These are phyloP conservation scores for Chytriomyces sp. DNA, from an alignment of 192 early-diverging fungal species.

Conservation along the genomic window DNA sequence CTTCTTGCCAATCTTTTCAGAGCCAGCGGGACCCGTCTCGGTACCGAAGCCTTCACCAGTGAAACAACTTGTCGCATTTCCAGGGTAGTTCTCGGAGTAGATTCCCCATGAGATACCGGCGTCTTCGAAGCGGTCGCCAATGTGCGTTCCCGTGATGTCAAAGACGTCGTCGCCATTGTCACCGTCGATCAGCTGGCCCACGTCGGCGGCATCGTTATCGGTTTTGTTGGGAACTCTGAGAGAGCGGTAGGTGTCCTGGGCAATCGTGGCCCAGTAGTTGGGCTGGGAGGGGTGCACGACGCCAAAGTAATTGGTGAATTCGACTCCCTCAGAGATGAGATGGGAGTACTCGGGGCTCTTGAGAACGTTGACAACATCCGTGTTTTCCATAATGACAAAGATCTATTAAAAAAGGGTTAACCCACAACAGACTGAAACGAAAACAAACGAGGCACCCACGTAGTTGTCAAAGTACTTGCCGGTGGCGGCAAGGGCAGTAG, in stretches of 20 bases:
- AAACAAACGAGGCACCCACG: no score
- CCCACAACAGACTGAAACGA: no score
- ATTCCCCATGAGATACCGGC: slow-evolving; percentile 59
- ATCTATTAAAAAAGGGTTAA: slow-evolving; percentile 4
- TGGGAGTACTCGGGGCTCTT: slow-evolving; percentile 1
- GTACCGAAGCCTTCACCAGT: not conserved
- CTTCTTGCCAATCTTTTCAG: not conserved
- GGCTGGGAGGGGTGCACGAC: slow-evolving; percentile 60
- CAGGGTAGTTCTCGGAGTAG: slow-evolving; percentile 65
- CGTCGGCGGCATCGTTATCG: slow-evolving; percentile 34
- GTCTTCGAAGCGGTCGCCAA: slow-evolving; percentile 57
- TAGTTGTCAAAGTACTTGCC: no score
- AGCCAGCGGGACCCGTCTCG: not conserved
- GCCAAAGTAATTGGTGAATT: slow-evolving; percentile 49
- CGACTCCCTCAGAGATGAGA: not conserved
- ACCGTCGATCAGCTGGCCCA: slow-evolving; percentile 27
- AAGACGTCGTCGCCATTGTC: slow-evolving; percentile 46
- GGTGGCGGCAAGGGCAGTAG: slow-evolving; percentile 12
- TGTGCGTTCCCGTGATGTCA: slow-evolving; percentile 43
- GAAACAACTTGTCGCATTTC: slow-evolving; percentile 5
- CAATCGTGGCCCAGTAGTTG: slow-evolving; percentile 61
- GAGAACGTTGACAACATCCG: slow-evolving; percentile 1
- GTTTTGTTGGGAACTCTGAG: slow-evolving; percentile 30
- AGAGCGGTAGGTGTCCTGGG: slow-evolving; percentile 47
- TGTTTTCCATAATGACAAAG: slow-evolving; percentile 22